Percentiles rank a stretch among this genome's conserved stretches.
Evolutionary conservation across 2,329 filamentous ascomycete genomes (phyloP).

Genomic region (Claviceps purpurea): DNA sequence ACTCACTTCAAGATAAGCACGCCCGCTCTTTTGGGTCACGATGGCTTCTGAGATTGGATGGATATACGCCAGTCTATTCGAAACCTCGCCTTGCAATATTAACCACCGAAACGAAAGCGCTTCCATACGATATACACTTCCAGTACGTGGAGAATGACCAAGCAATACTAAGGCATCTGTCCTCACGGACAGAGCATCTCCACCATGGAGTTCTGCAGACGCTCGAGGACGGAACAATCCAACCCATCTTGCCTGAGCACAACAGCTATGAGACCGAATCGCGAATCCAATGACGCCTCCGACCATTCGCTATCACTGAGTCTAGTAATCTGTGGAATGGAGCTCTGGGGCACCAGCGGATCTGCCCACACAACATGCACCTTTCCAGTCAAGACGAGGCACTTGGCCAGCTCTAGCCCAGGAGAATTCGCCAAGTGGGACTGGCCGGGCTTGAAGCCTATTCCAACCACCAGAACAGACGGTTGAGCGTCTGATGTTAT

Average conservation of each 20-base stretch:
- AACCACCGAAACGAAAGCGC: no score
- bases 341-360: conserved; percentile 27
- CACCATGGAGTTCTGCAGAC: conserved; percentile 20
- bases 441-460: conserved; percentile 38
- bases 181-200: conserved; percentile 24
- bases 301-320: conserved; percentile 26
- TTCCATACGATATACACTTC: background rate
- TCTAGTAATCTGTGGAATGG: conserved; percentile 25
- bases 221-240: conserved; percentile 25
- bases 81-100: no score
- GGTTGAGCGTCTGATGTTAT: conserved; percentile 7
- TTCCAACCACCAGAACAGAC: conserved; percentile 29
- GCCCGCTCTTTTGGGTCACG: no score
- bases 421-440: conserved; percentile 34
- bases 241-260: conserved; percentile 28
- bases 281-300: conserved; percentile 17
- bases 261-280: conserved; percentile 31
- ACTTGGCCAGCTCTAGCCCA: conserved; percentile 27
- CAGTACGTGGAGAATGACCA: background rate
- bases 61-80: no score
- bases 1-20: no score
- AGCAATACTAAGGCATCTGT: background rate
- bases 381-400: conserved; percentile 20
- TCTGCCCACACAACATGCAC: conserved; percentile 32
- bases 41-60: no score